Conservation (phyloP, 192 early-diverging fungal species). For the Coemansia sp. region DNA sequence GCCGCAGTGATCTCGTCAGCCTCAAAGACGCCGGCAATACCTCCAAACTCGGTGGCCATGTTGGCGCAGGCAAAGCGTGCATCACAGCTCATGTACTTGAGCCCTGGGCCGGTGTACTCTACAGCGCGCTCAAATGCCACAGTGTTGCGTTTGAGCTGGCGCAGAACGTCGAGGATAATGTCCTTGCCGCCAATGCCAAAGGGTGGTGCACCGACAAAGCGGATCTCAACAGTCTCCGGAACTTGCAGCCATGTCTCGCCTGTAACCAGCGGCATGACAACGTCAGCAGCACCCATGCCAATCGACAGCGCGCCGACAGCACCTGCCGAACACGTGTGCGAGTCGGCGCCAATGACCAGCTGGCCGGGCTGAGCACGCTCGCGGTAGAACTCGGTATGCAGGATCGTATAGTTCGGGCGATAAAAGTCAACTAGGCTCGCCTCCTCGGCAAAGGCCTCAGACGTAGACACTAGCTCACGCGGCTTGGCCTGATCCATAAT, state of each 20-base stretch:
- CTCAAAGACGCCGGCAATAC: conserved; percentile 81
- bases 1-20: conserved; percentile 73
- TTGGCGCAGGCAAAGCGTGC: conserved; percentile 78
- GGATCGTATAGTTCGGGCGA: conserved; percentile 74
- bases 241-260: conserved; percentile 84
- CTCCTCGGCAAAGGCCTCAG: conserved; percentile 69
- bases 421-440: conserved; percentile 70
- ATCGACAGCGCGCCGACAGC: conserved; percentile 77
- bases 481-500: conserved; percentile 73
- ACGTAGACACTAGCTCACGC: conserved; percentile 63
- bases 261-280: conserved; percentile 79
- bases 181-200: conserved; percentile 84
- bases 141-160: conserved; percentile 81
- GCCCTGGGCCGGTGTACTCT: conserved; percentile 72
- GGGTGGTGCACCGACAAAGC: conserved; percentile 67
- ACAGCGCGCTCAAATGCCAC: conserved; percentile 78
- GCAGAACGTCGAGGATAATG: conserved; percentile 74
- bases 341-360: conserved; percentile 79
- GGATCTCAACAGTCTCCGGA: conserved; percentile 76
- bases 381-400: conserved; percentile 84
- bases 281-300: conserved; percentile 79
- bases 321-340: conserved; percentile 79
- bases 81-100: conserved; percentile 80
- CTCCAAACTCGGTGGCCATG: conserved; percentile 86
- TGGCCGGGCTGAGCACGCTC: conserved; percentile 79